Evolutionary conservation across 805 yeast genomes (phyloP), one percentile per base, ranked within the genome.

Genomic region (Schizosaccharomyces cryophilus): DNA sequence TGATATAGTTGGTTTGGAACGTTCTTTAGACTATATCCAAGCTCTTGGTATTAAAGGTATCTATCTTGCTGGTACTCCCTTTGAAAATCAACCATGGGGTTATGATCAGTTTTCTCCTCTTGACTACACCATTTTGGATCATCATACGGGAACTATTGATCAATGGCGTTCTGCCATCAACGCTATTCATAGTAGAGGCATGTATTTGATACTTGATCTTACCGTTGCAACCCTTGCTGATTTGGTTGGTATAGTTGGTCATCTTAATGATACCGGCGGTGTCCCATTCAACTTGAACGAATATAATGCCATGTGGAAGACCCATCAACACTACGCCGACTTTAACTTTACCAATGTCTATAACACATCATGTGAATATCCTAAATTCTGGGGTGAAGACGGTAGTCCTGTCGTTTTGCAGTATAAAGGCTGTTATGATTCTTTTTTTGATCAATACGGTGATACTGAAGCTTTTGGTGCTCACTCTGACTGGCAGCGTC

Each of bases 401-500:
- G 61, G 61, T 29, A n/a, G 54, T 11, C 61, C 61, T 2, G 61
- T 59, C 13, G 17, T n/a, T 4, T 19, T 42, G n/a, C 24, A 29
- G 13, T 42, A 26, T 11, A 30, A 29, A 17, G 61, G 61, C 6
- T 59, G 61, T 45, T 59, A 59, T 13, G 54, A 42, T 21, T 59
- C 61, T 17, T 54, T 5, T 29, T 59, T 42, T 13, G 61, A 59
- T 47, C 61, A 59, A 13, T 59, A 59, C 24, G 61, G 61, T 15
- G 61, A 59, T 47, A 59, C 61, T 17, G 61, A 59, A 2, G 61
- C 61, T 24, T 59, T 59, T 21, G 61, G 61, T 2, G 26, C 47
- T n/a, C 54, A 42, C n/a, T 35, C 61, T n/a, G 61, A 59, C 54
- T 59, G 61, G 61, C 61, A 59, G 35, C 61, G 61, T 24, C 61